Base-by-base conservation (phyloP, 805 yeast species). In the Diddensiella caesifluorescens region DNA sequence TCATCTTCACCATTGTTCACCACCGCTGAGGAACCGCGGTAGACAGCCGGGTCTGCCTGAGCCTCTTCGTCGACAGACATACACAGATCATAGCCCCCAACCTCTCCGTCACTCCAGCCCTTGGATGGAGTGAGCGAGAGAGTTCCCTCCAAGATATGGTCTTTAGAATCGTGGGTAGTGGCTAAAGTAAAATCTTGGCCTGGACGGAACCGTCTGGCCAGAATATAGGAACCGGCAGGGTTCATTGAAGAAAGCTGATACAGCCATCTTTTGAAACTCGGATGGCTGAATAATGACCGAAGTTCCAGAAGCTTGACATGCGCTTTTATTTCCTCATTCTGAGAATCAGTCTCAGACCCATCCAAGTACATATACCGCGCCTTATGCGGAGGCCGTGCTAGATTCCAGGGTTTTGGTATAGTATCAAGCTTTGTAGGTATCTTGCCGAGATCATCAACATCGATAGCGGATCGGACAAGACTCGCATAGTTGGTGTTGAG, bases 111-210 rank as follows among this genome's bases (percentile, higher is more conserved):
- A 37, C 78, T 85, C 96, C 97, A 90, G 29, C 85, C 85, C 44
- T 67, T 64, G 2, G 83, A 73, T 0, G 96, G 95, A 0, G 97
- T 90, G 34, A 92, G 60, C 42, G 80, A 77, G 43, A 90, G 62
- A 0, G 95, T 84, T 2, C 88, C 92, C 55, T 90, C 97, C 15
- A 90, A 60, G 1, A 77, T 58, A 2, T 76, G 74, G 1, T 46
- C 55, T 20, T 52, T 67, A 42, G 54, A 52, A 5, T 53, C 69
- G 15, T 71, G 73, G 2, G 76, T 65, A 0, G 97, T 85, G 0
- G 98, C 98, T 34, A 92, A 65, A 2, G 90, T 89, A 62, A 85
- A 92, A 61, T 92, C 99, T 22, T 77, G 80, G 2, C 97, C 98
- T 1, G 96, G 98, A 54, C 98, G 76, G 66, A 92, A 92, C 49